Conservation (phyloP, 805 yeast species). For the Metschnikowia vanudenii region DNA sequence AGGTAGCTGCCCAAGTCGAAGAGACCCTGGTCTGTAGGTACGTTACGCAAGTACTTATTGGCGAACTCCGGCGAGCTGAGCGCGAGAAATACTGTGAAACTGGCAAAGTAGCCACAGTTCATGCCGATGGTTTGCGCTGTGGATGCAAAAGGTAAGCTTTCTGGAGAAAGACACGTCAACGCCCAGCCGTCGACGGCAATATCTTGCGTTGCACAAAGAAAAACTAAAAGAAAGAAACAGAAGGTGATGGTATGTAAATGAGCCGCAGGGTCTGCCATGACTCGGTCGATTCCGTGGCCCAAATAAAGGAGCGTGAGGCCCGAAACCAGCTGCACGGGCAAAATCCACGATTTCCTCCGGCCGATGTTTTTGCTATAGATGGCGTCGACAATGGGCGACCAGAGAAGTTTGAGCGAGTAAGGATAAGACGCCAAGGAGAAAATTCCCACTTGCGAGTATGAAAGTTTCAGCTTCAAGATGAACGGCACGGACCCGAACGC, state of each 20-base stretch:
- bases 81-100: conserved; percentile 89
- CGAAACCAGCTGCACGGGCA: conserved; percentile 85
- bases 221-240: conserved; percentile 72
- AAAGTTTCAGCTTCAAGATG: conserved; percentile 73
- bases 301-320: conserved; percentile 64
- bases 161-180: conserved; percentile 74
- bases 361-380: conserved; percentile 67
- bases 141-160: conserved; percentile 84
- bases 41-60: conserved; percentile 70
- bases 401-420: conserved; percentile 82
- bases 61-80: conserved; percentile 91
- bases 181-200: conserved; percentile 99
- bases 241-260: conserved; percentile 59
- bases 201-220: conserved; percentile 95
- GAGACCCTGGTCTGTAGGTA: conserved; percentile 63
- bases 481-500: conserved; percentile 96
- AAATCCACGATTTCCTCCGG: conserved; percentile 88
- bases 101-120: conserved; percentile 87
- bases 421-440: conserved; percentile 94
- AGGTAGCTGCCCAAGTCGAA: conserved; percentile 74
- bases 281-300: conserved; percentile 53
- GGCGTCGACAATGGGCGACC: conserved; percentile 97
- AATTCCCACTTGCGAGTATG: conserved; percentile 86
- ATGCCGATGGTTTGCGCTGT: conserved; percentile 97
- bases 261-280: conserved; percentile 49